Evolutionary conservation across 2,329 filamentous ascomycete species (phyloP), one percentile per base, ranked within the genome.

Genomic region (Diaporthe humulicola): DNA sequence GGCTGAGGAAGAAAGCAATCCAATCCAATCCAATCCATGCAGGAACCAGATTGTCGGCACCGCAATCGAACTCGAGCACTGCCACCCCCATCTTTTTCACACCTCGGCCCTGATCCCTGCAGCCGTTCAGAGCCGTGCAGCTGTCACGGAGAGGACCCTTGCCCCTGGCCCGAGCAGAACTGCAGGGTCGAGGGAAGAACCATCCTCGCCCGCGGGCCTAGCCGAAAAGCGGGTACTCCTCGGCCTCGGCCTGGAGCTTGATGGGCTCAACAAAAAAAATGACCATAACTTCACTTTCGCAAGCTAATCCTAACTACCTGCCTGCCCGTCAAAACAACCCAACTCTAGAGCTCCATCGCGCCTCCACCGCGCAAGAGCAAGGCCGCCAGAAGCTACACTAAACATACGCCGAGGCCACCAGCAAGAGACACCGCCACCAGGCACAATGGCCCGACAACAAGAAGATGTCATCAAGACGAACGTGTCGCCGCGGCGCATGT

Each of bases 401-500:
- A 36, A 17, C 19, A 28, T 19, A 25, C 6, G 12, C 9, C 19
- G 19, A 50, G 2, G 14, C 30, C 2, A 28, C 10, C 4, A 36
- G 22, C 14, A 17, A 28, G 30, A 40, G 28, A 19, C 17, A 12
- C 30, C 9, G 5, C 10, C 7, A 17, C 3, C 33, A 60, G n/a
- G 58, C 25, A 57, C 70, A 58, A 82, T 81, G 78, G 78, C 78
- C 10, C 64, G 77, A 56, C 73, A 78, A 45, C 64, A 78, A 52
- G 74, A 78, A 42, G 73, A 80, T 48, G 64, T 77, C 71, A 74
- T 76, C 54, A 80, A 78, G 70, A 69, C 73, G 30, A 70, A 72
- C 61, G 60, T 30, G 15, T 54, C 60, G 2, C 70, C 77, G 17
- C 75, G 77, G 85, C 45, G 73, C 73, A 76, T 76, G 73, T 86